Base-by-base conservation (phyloP, 2,329 filamentous ascomycete genomes). In the Stagonosporopsis tanaceti region DNA sequence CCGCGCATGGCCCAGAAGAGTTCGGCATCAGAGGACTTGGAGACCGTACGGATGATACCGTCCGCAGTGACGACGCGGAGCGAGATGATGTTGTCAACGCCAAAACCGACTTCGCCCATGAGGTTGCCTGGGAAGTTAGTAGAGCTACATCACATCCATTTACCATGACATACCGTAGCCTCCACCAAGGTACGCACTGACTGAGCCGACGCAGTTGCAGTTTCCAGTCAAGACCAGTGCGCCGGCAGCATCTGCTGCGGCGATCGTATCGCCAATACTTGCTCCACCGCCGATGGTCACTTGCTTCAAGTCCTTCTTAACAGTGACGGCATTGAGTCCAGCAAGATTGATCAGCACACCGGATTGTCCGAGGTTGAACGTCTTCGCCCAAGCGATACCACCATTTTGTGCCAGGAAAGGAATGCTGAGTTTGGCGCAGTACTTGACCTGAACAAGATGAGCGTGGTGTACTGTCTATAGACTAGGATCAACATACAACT, bases 41-140 rank as follows among this genome's bases (percentile, higher is more conserved):
- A 72, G 20, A 67, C 76, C 5, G 71, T 74, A 27, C 74, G 57
- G 27, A 76, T 55, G 2, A 62, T 55, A 5, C 74, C 74, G 47
- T 66, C 53, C 2, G 75, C 67, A 14, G 64, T 64, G 6, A 70
- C 64, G 6, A 73, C 63, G 4, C 65, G 65, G 20, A 67, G 32
- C 0, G 70, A 73, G 34, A 69, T 58, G 34, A 85, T 71, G 58
- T 81, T 81, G 67, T 85, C 84, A 42, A 84, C 80, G 1, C 78
- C 78, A 14, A 88, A 78, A 0, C 87, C 87, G 46, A 84, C 73
- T 25, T 77, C 72, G 1, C 83, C 82, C 45, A 80, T 81, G 27
- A 88, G 72, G 72, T 82, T 81, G 4, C 86, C 64, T 66, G 47
- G 4, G 11, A 14, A 8, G 37, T 53, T 9, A 53, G 42, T 12